These are phyloP conservation scores for Irpex sp. DNA, from an alignment of 1,284 basidiomycete species.

Conservation along the genomic window DNA sequence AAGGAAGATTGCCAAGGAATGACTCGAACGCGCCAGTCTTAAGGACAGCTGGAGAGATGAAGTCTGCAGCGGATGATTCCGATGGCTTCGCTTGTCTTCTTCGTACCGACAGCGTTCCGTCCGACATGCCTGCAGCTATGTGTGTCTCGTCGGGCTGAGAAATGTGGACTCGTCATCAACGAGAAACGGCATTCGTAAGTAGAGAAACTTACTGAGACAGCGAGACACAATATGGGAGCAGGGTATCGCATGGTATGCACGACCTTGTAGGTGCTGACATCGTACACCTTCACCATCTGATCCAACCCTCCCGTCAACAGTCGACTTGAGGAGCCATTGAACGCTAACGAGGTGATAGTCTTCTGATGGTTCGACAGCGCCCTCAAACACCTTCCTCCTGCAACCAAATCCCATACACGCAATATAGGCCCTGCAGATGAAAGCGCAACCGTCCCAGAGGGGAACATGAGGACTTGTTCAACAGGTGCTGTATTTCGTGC, in stretches of 20 bases:
- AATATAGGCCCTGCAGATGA: conserved; percentile 94
- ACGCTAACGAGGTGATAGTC: conserved; percentile 91
- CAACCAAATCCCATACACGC: conserved; percentile 95
- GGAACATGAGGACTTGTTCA: conserved; percentile 95
- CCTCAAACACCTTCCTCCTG: conserved; percentile 89
- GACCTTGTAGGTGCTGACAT: conserved; percentile 93
- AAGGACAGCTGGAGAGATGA: conserved; percentile 50
- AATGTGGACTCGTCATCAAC: conserved; percentile 12
- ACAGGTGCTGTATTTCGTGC: conserved; percentile 74
- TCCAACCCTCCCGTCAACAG: conserved; percentile 94
- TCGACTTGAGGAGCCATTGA: conserved; percentile 81
- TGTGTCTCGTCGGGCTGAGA: conserved; percentile 94
- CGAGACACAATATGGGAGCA: conserved; percentile 91
- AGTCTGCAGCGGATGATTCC: conserved; percentile 57
- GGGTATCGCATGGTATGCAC: conserved; percentile 99
- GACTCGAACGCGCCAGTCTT: conserved; percentile 77
- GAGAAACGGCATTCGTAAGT: conserved; percentile 13
- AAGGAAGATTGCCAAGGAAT: conserved; percentile 68
- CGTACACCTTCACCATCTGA: conserved; percentile 99
- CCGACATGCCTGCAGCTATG: conserved; percentile 95
- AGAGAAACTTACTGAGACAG: conserved; percentile 80
- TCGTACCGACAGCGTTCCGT: conserved; percentile 93
- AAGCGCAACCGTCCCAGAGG: conserved; percentile 88
- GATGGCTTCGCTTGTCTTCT: conserved; percentile 83
- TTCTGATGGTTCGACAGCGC: conserved; percentile 98